Base-by-base conservation (phyloP, 1,284 basidiomycete genomes). In the Ceratobasidium sp. region DNA sequence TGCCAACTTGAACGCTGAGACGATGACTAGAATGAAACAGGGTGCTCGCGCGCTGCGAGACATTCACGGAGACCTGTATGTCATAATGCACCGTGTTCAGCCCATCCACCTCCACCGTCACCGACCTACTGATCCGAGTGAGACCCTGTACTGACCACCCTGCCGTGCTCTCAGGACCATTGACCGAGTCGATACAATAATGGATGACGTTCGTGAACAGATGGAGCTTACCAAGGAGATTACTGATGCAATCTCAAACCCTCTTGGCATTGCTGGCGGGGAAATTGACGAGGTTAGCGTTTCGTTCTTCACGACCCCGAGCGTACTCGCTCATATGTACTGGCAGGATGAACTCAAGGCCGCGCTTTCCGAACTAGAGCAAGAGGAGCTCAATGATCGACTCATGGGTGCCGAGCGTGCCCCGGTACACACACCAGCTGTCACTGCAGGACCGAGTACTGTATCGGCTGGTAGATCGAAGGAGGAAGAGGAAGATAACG, bases 1-100 rank as follows among this genome's bases (percentile, higher is more conserved):
- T 24, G 98, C 98, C 63, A 99, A 98, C 85, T 89, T 99, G 84
- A 99, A 99, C 83, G 92, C 95, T 80, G 96, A 98, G 87, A 98
- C 96, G 37, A 96, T 99, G 94, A 86, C 89, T 34, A 96, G 95
- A 34, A 98, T 99, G 95, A 96, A 96, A 90, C 93, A 94, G 83
- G 98, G 95, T 53, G 89, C 96, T 0, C 91, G 93, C 77, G 98
- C 94, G 19, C 88, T 99, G 81, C 93, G 93, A 84, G 88, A 88
- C 61, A 98, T 99, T 75, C 98, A 99, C 80, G 91, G 92, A 73
- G 92, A 90, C 80, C 87, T 98, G 95, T 97, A 77, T 81, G 94
- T 89, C 24, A 48, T 37, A 56, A 11, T 31, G 5, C 27, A 31
- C 8, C 7, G 11, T 31, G 7, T 14, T 46, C 22, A 9, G 24